Conservation (phyloP, 305 asterid genomes). For the Fraxinus ornus region DNA sequence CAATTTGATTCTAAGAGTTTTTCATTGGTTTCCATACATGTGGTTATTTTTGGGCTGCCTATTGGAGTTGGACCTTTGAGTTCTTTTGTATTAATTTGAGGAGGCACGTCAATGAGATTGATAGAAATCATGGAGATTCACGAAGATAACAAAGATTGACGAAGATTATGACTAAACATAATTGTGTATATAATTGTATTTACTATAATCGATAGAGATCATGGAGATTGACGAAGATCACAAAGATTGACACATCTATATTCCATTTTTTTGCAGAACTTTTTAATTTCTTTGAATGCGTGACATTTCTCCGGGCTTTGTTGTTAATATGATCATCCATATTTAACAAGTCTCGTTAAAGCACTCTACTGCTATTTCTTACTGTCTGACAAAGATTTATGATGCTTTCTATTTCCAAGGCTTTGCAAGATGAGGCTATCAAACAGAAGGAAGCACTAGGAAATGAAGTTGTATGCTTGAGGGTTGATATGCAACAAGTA, state of each 20-base stretch:
- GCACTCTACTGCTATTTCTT: neutral
- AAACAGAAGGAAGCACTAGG: conserved; percentile 72
- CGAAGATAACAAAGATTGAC: too few relatives aligned
- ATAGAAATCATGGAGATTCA: too few relatives aligned
- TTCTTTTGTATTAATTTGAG: too few relatives aligned
- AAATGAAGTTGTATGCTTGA: conserved; percentile 64
- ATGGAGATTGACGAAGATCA: too few relatives aligned
- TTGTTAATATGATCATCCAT: neutral
- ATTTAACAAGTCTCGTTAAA: neutral
- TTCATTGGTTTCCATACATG: too few relatives aligned
- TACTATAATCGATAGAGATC: too few relatives aligned
- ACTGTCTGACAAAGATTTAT: neutral
- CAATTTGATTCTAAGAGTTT: too few relatives aligned
- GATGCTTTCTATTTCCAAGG: conserved; percentile 36
- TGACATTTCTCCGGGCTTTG: neutral
- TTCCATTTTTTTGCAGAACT: neutral
- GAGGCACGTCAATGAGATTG: too few relatives aligned
- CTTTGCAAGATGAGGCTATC: conserved; percentile 63
- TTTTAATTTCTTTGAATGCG: neutral
- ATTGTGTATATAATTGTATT: too few relatives aligned
- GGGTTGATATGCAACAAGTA: conserved; percentile 72
- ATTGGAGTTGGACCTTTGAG: too few relatives aligned
- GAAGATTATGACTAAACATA: too few relatives aligned
- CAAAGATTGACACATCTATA: neutral
- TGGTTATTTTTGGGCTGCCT: too few relatives aligned